phyloP scores from a whole-genome alignment of 176 grass and related monocot species.

The Zoysia japonica region DNA sequence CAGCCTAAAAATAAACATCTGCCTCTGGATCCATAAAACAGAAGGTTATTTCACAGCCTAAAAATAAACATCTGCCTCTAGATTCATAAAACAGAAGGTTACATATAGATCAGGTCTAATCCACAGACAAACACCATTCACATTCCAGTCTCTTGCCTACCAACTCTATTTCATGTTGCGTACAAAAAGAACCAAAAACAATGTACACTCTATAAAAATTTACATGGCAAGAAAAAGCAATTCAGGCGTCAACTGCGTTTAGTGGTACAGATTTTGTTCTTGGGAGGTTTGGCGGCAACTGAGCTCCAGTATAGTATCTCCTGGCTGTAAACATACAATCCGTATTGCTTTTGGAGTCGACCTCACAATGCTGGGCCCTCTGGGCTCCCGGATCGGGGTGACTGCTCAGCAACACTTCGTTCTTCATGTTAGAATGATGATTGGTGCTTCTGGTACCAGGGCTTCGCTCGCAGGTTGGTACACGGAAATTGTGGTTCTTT shows the following conservation, averaged over 20 bases:
- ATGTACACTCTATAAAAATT: conserved; percentile 48
- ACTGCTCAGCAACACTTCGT: conserved; percentile 5
- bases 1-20: conserved; percentile 4
- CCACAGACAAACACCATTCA: conserved; percentile 11
- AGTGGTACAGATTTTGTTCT: conserved; percentile 56
- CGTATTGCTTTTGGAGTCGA: conserved; percentile 22
- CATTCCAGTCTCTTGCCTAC: conserved; percentile 32
- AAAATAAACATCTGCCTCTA: conserved; percentile 2
- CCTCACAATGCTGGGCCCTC: conserved; percentile 46
- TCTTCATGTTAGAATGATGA: conserved; percentile 16
- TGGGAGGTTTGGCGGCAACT: conserved; percentile 47
- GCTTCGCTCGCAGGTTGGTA: conserved; percentile 47
- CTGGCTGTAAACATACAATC: conserved; percentile 48
- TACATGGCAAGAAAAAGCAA: conserved; percentile 36
- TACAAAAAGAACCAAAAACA: conserved; percentile 50
- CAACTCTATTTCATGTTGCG: conserved; percentile 41
- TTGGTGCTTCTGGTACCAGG: conserved; percentile 3
- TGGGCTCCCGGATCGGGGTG: conserved; percentile 39
- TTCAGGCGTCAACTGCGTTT: conserved; percentile 45
- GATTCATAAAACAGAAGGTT: conserved; percentile 31
- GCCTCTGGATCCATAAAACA: conserved; percentile 33
- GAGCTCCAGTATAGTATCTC: conserved; percentile 38
- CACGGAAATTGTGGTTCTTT: conserved; percentile 72
- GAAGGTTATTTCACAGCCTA: conserved; percentile 16
- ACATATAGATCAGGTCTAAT: conserved; percentile 44